Conservation (phyloP, 1,139 yeast species). For the Magnusiomyces tetraspermus region DNA sequence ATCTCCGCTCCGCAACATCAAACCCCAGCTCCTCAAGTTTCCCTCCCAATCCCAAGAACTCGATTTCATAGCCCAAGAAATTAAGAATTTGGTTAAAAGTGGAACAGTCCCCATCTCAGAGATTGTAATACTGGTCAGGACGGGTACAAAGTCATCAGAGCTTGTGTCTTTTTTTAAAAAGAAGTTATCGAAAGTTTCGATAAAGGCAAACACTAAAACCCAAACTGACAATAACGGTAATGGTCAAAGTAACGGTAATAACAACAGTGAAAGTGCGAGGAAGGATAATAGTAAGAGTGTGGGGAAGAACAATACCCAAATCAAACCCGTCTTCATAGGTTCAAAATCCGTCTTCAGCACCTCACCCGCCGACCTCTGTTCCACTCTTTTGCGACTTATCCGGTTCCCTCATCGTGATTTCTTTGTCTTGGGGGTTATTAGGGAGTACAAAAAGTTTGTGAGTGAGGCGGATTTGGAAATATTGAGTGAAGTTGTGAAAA, state of each 20-base stretch:
- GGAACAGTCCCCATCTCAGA: not conserved
- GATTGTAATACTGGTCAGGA: not conserved
- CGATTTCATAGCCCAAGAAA: not conserved
- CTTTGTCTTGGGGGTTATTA: conserved; percentile 7
- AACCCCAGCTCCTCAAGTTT: no score
- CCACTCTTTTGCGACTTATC: conserved; percentile 8
- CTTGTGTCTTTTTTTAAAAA: no score
- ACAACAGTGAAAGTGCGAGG: not conserved
- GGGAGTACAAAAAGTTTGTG: conserved; percentile 8
- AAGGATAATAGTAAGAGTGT: not conserved
- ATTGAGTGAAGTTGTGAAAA: not conserved
- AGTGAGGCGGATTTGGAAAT: not conserved
- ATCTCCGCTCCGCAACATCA: no score
- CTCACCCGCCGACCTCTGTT: conserved; percentile 8
- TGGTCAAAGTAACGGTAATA: not conserved
- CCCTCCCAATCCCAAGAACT: no score
- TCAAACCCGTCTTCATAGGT: conserved; percentile 9
- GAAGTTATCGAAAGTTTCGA: no score
- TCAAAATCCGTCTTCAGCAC: conserved; percentile 9
- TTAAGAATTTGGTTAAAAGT: not conserved
- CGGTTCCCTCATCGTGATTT: conserved; percentile 10
- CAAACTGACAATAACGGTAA: not conserved
- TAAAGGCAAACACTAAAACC: no score
- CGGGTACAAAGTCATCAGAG: no score
- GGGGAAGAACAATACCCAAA: no score